Base-by-base conservation (phyloP, 2,329 filamentous ascomycete species). In the Rhinocladiella similis region DNA sequence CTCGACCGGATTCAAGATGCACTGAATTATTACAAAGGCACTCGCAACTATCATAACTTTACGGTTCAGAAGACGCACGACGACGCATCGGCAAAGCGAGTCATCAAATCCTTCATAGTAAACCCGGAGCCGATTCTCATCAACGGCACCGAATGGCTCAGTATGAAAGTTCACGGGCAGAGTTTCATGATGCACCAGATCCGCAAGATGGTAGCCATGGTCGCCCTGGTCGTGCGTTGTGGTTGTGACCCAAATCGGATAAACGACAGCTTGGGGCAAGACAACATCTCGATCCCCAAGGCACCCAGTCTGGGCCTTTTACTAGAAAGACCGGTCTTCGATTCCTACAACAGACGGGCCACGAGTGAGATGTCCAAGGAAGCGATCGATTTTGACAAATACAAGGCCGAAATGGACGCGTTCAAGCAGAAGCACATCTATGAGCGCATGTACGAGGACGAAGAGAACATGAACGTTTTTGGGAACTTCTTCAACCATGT, bases 161-260 rank as follows among this genome's bases (percentile, higher is more conserved):
- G 89, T 42, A 80, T 97, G 64, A 96, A 96, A 71, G 92, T 99
- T 20, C 94, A 99, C 73, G 94, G 94, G 0, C 94, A 99, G 74
- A 93, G 88, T 69, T 99, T 99, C 81, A 99, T 99, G 94, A 99
- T 99, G 94, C 94, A 99, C 74, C 94, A 99, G 77, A 99, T 99
- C 73, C 88, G 94, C 68, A 99, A 97, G 76, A 97, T 99, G 94
- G 90, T 99, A 14, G 91, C 90, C 54, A 91, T 99, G 88, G 90
- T 86, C 7, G 85, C 90, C 33, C 80, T 99, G 58, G 79, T 93
- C 5, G 88, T 95, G 5, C 87, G 94, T 36, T 95, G 89, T 71
- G 94, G 91, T 49, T 87, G 87, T n/a, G 80, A 89, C 3, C 78
- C 86, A 3, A 76, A 83, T 10, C 83, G 89, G 25, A 89, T 99